Conservation (phyloP, 208 protist species). For the Endotrypanum monterogeii region DNA sequence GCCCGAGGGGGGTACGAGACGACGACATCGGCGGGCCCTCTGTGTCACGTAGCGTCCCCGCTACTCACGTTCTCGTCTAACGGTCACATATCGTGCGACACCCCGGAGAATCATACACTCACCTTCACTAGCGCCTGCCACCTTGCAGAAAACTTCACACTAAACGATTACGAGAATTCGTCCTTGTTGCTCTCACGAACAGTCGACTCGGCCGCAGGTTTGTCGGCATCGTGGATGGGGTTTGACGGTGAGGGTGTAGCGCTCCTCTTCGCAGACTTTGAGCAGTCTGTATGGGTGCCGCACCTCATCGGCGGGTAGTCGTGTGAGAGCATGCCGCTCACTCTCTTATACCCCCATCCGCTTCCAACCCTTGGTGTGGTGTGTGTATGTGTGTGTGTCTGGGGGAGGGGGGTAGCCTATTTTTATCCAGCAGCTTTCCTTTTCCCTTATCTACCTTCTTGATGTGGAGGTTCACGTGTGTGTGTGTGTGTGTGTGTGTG, state of each 20-base stretch:
- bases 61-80: slow-evolving; percentile 1
- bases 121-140: slow-evolving; percentile 40
- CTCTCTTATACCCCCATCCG: neutral
- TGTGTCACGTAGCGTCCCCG: slow-evolving; percentile 14
- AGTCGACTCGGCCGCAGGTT: neutral
- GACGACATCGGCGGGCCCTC: neutral
- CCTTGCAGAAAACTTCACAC: slow-evolving; percentile 38
- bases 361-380: too few species aligned
- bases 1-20: slow-evolving; percentile 4
- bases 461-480: too few species aligned
- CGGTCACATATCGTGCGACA: neutral
- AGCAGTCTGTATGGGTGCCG: slow-evolving; percentile 53
- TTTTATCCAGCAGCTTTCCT: neutral
- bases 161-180: slow-evolving; percentile 1
- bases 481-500: too few species aligned
- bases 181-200: neutral
- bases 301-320: slow-evolving; percentile 31
- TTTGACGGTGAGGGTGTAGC: slow-evolving; percentile 42
- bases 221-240: slow-evolving; percentile 63
- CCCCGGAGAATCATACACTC: slow-evolving; percentile 23
- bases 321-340: too few species aligned
- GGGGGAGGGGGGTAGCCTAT: too few species aligned
- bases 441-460: neutral
- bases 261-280: slow-evolving; percentile 52
- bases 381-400: too few species aligned